Base-by-base conservation (phyloP, 495 filamentous ascomycete species). In the Penicillium samsonianum region DNA sequence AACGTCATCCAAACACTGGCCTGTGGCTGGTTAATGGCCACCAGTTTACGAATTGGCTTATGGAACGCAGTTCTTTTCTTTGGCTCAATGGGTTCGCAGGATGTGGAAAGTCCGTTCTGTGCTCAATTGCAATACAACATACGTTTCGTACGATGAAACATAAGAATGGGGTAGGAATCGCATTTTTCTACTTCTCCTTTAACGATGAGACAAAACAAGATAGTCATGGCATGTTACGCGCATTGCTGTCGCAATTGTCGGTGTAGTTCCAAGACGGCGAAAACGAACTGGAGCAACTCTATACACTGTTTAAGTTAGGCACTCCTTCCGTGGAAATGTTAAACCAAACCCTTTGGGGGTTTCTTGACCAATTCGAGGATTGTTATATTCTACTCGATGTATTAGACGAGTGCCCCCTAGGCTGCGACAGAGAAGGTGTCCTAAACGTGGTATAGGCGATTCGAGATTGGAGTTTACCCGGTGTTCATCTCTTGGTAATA, bases 101-200 rank as follows among this genome's bases (percentile, higher is more conserved):
- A 35, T 76, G 68, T 62, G 73, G 74, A 14, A 78, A 76, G 50
- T 74, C 71, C 14, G 63, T 78, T 16, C 63, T 73, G 0, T 73
- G 69, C 51, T 73, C 71, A n/a, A 72, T 68, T 3, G 63, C 63
- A 37, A 73, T 74, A 16, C 59, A 76, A 37, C n/a, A 63, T 57
- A 58, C 55, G 8, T 51, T 67, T 20, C 50, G 51, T 20, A 47
- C 63, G 41, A 62, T 23, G 22, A 33, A 48, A n/a, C 25, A 63
- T 38, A 42, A 57, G 19, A 22, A 53, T 1, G 23, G 22, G 4
- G 57, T 68, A n/a, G 72, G 69, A 16, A 59, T 77, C 25, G 68
- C 65, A 7, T 76, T 71, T 59, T 78, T 75, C 59, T 78, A 71
- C 59, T 78, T 76, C 53, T 64, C 69, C 3, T 77, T 78, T 44